A percentile compares a stretch with the other conserved stretches of the same genome.
phyloP scores from a whole-genome alignment of 2,329 filamentous ascomycete species.

The Aspergillus costaricaensis region DNA sequence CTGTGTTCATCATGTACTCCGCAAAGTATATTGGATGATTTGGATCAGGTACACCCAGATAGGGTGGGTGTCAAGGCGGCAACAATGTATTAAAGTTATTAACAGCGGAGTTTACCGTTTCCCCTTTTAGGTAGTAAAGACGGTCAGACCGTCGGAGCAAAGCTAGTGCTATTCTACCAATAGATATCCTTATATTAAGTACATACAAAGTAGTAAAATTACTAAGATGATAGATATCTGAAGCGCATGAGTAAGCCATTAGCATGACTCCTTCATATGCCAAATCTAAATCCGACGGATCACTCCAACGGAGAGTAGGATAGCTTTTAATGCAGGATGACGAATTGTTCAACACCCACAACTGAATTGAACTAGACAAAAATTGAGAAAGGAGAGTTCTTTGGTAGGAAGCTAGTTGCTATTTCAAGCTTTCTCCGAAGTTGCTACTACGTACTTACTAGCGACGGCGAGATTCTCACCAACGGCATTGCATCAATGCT shows the following conservation, averaged over 20 bases:
- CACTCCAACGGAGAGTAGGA: not conserved
- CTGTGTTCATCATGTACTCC: not conserved
- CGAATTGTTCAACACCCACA: not conserved
- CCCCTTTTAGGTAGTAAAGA: not conserved
- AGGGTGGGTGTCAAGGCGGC: not conserved
- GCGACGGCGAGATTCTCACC: not conserved
- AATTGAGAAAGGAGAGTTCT: not conserved
- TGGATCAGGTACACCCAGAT: not conserved
- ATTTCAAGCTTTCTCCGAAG: not conserved
- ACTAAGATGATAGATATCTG: not conserved
- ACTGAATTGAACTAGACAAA: not conserved
- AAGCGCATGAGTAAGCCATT: not conserved
- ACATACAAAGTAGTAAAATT: not conserved
- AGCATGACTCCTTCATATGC: not conserved
- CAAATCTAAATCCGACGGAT: not conserved
- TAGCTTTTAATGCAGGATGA: not conserved
- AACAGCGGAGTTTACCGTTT: slow-evolving; percentile 5
- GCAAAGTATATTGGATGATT: not conserved
- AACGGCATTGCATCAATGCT: not conserved
- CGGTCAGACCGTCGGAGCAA: not conserved
- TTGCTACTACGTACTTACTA: not conserved
- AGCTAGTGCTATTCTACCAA: not conserved
- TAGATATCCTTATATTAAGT: too few relatives aligned
- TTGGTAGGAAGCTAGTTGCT: not conserved
- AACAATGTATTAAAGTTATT: slow-evolving; percentile 5